Evolutionary conservation across 768 basidiomycete species (phyloP).

Genomic region (Scleroderma bovista): DNA sequence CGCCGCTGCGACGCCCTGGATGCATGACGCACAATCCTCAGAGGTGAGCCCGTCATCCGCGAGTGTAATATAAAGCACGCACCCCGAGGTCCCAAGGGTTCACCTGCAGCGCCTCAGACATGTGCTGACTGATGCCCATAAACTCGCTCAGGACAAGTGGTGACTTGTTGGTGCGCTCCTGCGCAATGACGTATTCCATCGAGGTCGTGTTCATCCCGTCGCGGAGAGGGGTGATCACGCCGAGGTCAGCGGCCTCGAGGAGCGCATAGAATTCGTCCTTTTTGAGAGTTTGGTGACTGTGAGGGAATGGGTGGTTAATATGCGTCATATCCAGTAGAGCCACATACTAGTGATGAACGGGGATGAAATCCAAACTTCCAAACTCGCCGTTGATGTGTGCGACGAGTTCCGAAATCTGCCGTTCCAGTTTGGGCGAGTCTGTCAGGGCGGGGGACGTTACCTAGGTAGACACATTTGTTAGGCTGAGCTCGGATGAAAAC

Average conservation of each 20-base stretch:
- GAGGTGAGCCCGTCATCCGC: too few species aligned
- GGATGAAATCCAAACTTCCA: constrained; percentile 90
- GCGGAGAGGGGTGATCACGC: constrained; percentile 89
- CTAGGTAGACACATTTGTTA: constrained; percentile 24
- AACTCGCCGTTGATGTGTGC: constrained; percentile 95
- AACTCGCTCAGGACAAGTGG: constrained; percentile 95
- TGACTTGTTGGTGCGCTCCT: constrained; percentile 74
- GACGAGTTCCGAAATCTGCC: constrained; percentile 89
- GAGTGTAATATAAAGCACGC: constrained; percentile 19
- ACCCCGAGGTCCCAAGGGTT: constrained; percentile 97
- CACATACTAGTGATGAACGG: constrained; percentile 95
- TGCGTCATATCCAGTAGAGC: neutral
- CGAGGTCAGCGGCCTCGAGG: constrained; percentile 87
- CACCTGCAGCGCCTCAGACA: constrained; percentile 83
- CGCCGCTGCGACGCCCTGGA: constrained; percentile 78
- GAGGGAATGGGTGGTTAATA: neutral
- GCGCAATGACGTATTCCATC: constrained; percentile 97
- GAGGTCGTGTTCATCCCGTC: constrained; percentile 99
- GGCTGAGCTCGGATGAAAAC: neutral
- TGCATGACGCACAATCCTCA: neutral
- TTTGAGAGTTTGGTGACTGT: constrained; percentile 94
- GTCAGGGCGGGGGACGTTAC: constrained; percentile 91
- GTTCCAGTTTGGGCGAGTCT: constrained; percentile 90
- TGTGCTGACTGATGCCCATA: constrained; percentile 93
- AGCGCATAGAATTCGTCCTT: constrained; percentile 98